These are phyloP conservation scores for Gloeostereum incarnatum DNA, from an alignment of 768 basidiomycete genomes.

Conservation along the genomic window DNA sequence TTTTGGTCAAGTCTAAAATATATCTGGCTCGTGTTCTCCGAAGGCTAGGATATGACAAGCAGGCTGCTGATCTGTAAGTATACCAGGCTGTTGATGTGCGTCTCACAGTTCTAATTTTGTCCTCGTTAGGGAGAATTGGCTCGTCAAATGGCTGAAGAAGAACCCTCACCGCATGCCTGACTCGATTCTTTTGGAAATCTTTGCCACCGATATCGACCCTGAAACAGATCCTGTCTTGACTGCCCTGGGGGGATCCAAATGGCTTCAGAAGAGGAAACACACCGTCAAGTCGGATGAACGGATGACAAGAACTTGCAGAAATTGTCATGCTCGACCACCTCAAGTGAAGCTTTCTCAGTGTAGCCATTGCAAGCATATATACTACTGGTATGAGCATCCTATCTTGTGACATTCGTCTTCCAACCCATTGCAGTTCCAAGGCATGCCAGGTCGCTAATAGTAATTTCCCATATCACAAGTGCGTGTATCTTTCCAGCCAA, in stretches of 20 bases:
- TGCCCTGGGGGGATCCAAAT: constrained; percentile 11
- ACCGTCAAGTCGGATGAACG: constrained; percentile 11
- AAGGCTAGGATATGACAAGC: constrained; percentile 6
- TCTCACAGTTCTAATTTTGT: neutral
- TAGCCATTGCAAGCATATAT: constrained; percentile 14
- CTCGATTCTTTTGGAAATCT: neutral
- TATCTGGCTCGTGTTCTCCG: constrained; percentile 11
- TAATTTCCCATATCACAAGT: constrained; percentile 17
- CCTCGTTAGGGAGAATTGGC: constrained; percentile 8
- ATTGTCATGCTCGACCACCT: constrained; percentile 11
- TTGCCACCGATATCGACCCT: constrained; percentile 5
- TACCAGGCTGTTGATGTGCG: too few relatives aligned
- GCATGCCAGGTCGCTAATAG: constrained; percentile 14
- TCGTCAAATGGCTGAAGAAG: constrained; percentile 13
- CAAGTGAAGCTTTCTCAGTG: constrained; percentile 11
- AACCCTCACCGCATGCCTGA: constrained; percentile 7
- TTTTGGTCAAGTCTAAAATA: constrained; percentile 2
- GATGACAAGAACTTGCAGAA: constrained; percentile 9
- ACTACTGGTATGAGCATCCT: constrained; percentile 12
- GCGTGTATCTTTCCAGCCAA: neutral
- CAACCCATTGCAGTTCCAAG: constrained; percentile 9
- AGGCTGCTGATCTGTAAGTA: constrained; percentile 10
- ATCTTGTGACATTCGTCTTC: neutral
- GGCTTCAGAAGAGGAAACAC: constrained; percentile 10
- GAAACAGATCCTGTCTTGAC: constrained; percentile 8